Base-by-base conservation (phyloP, 2,329 filamentous ascomycete genomes). In the Botrytis paeoniae region DNA sequence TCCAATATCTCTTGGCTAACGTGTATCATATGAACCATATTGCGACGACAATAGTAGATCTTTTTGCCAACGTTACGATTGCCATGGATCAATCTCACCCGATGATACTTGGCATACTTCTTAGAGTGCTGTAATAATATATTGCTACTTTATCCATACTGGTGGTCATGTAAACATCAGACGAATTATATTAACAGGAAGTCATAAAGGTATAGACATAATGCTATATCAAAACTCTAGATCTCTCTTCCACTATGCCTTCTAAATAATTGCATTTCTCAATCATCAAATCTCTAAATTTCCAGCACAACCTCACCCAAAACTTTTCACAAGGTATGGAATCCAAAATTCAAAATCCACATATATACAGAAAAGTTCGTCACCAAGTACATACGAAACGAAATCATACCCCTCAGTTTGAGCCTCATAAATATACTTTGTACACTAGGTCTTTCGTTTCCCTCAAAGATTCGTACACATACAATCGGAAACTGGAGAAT, bases 11-110 rank as follows among this genome's bases (percentile, higher is more conserved):
- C 59, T 61, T 61, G 59, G 32, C 59, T 61, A 57, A 57, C 59
- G 35, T 61, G 59, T 39, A 39, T n/a, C 22, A 39, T 61, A 39
- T 61, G 59, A 61, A 61, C 22, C 35, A 39, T n/a, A 61, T 61
- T 61, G 59, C 59, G 59, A 61, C 59, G 37, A 61, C 14, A 37
- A 61, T 35, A 39, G 59, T 61, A 61, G 59, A 61, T 61, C 59
- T n/a, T 39, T 61, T 39, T 39, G 59, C 59, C 59, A 37, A 57
- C 59, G 25, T 16, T 16, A 61, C 59, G 35, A n/a, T 22, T 6
- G n/a, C 59, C 32, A 39, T 61, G 59, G 59, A 61, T 39, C 32
- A 37, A 61, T 61, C 22, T 12, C 22, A 39, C 59, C 59, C 59
- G 59, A 61, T 39, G 32, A 37, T 14, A 25, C 59, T 61, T 61